Evolutionary conservation across 805 yeast genomes (phyloP), one percentile per base, ranked within the genome.

Genomic region (Candida tibetensis): DNA sequence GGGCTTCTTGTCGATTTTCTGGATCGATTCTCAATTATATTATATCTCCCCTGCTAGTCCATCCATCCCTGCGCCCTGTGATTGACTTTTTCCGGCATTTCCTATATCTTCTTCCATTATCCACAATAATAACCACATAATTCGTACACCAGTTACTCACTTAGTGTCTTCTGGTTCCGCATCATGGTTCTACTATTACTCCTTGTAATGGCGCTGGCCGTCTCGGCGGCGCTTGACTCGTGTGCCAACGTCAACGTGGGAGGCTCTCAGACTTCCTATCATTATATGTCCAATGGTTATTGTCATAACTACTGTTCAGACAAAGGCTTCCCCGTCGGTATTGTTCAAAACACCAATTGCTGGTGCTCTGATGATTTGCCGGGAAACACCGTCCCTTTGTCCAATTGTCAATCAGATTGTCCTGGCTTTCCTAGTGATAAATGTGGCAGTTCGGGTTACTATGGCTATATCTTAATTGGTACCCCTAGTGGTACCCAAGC

Each of bases 331-430:
- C 67, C 76, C 7, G 77, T 69, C 41, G 87, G 79, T 13, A 69
- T 81, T 28, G 57, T 81, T 26, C 78, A 66, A 46, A 68, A 64
- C n/a, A 44, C 59, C 27, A 27, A 61, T 32, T 81, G 88, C 55
- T 82, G 83, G 82, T 81, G 88, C 52, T 69, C 85, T 4, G 69
- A 80, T 49, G 44, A 50, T 6, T 56, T 70, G 15, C 86, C 87
- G 0, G 63, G 51, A 1, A 46, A 53, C 13, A 65, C 79, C 0
- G 64, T 62, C 0, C 44, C 50, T 19, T 28, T 63, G 8, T 38
- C 52, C n/a, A 44, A 60, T 19, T 75, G 80, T 53, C 44, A 48
- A 17, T 37, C 37, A 3, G 45, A 52, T 1, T 75, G 80, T 54
- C 78, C 79, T 3, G 77, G 79, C 1, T 72, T 48, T 41, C 58